These are phyloP conservation scores for Thermothelomyces thermophilus DNA, from an alignment of 2,329 filamentous ascomycete genomes.

Conservation along the genomic window DNA sequence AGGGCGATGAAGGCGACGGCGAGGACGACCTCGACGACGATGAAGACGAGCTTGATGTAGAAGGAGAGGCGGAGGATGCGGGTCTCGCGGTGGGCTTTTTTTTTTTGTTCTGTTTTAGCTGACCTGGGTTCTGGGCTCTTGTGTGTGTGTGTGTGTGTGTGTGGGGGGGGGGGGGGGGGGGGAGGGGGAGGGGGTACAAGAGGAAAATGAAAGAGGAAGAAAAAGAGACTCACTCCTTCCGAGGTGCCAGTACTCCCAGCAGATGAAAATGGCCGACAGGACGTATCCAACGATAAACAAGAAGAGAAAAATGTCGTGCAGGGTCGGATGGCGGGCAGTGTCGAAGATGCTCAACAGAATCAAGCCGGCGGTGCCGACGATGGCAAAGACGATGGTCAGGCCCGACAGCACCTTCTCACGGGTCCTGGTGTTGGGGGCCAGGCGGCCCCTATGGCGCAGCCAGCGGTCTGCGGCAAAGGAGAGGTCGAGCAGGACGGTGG, in stretches of 20 bases:
- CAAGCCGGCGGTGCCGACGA: constrained; percentile 71
- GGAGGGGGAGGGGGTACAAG: too few species aligned
- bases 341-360: constrained; percentile 84
- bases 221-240: constrained; percentile 52
- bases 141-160: too few species aligned
- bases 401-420: constrained; percentile 57
- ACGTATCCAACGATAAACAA: constrained; percentile 86
- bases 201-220: not conserved
- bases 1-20: constrained; percentile 64
- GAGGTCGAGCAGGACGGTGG: constrained; percentile 72
- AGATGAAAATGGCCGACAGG: constrained; percentile 79
- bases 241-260: constrained; percentile 81
- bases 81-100: constrained; percentile 63
- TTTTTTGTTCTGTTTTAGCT: too few species aligned
- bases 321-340: constrained; percentile 56
- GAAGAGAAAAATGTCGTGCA: constrained; percentile 71
- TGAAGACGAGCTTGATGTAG: constrained; percentile 80
- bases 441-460: constrained; percentile 72
- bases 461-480: constrained; percentile 77
- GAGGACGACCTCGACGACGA: constrained; percentile 70
- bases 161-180: too few species aligned
- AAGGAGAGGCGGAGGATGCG: constrained; percentile 70
- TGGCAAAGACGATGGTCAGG: constrained; percentile 59
- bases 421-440: constrained; percentile 63
- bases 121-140: too few species aligned